Conservation (phyloP, 208 protist genomes). For the Crithidia acanthocephali region DNA sequence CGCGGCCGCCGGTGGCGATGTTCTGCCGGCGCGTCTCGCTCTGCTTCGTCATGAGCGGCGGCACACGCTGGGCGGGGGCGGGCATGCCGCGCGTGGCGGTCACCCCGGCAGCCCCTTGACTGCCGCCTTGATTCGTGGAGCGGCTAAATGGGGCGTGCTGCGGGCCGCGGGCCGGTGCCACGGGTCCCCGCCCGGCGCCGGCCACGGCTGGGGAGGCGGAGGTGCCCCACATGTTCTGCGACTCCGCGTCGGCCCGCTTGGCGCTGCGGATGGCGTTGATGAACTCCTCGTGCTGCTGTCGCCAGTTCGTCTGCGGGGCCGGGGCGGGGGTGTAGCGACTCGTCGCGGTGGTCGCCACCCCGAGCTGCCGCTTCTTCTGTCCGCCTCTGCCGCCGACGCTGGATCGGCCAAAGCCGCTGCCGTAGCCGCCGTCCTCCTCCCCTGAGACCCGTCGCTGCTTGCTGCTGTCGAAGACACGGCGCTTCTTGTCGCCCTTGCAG, state of each 20-base stretch:
- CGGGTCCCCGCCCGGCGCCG: background rate
- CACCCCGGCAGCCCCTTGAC: background rate
- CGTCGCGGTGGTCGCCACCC: slow-evolving; percentile 15
- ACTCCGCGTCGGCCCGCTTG: slow-evolving; percentile 31
- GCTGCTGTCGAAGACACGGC: slow-evolving; percentile 78
- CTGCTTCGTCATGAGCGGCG: slow-evolving; percentile 67
- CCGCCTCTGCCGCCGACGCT: slow-evolving; percentile 11
- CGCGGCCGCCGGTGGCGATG: slow-evolving; percentile 51
- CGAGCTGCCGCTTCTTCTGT: slow-evolving; percentile 18
- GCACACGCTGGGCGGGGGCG: slow-evolving; percentile 36
- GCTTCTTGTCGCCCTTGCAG: slow-evolving; percentile 79
- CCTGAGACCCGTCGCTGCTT: slow-evolving; percentile 66
- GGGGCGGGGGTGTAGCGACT: slow-evolving; percentile 35
- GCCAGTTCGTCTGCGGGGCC: slow-evolving; percentile 72
- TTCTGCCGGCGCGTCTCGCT: slow-evolving; percentile 52
- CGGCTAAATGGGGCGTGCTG: slow-evolving; percentile 4
- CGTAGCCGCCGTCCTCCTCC: slow-evolving; percentile 30
- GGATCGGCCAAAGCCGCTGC: slow-evolving; percentile 31
- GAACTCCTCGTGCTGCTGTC: slow-evolving; percentile 91
- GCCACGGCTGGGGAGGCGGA: background rate
- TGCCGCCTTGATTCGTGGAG: background rate
- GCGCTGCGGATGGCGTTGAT: slow-evolving; percentile 75
- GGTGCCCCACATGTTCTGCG: slow-evolving; percentile 63
- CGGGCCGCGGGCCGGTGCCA: slow-evolving; percentile 11
- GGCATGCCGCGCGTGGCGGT: slow-evolving; percentile 10